phyloP scores from a whole-genome alignment of 1,284 basidiomycete genomes.

The Ceratobasidium sp. region DNA sequence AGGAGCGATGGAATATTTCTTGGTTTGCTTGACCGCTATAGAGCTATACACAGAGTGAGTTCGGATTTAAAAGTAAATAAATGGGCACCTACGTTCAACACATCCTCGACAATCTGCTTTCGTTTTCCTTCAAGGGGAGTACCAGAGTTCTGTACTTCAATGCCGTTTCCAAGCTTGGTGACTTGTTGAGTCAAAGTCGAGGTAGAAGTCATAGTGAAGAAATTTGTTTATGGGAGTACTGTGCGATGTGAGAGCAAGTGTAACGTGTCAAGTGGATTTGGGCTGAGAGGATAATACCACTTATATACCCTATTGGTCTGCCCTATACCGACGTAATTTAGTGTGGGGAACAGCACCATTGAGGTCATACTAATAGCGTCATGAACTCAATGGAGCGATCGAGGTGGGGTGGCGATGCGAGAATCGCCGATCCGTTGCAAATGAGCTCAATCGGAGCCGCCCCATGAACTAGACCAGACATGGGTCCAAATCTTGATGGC shows the following conservation, averaged over 20 bases:
- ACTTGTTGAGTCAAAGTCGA: slow-evolving; percentile 6
- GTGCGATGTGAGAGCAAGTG: not conserved
- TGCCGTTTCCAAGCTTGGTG: slow-evolving; percentile 6
- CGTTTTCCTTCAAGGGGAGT: slow-evolving; percentile 49
- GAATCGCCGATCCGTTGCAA: not conserved
- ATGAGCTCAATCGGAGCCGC: not conserved
- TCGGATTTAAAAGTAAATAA: too few species aligned
- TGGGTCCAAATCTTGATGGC: too few species aligned
- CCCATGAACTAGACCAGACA: too few species aligned
- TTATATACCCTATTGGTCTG: not conserved
- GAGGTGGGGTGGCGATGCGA: slow-evolving; percentile 1
- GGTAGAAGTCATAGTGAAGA: not conserved
- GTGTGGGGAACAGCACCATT: not conserved
- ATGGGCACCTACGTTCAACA: slow-evolving; percentile 55
- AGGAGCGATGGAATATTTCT: slow-evolving; percentile 65
- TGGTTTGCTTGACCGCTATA: slow-evolving; percentile 63
- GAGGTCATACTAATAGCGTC: not conserved
- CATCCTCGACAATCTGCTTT: slow-evolving; percentile 58
- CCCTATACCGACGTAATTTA: not conserved
- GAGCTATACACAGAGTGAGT: slow-evolving; percentile 49
- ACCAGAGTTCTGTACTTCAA: slow-evolving; percentile 28
- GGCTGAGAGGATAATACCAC: not conserved
- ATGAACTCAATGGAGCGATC: not conserved
- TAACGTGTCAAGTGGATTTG: not conserved
- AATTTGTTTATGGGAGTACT: not conserved